phyloP scores from a whole-genome alignment of 257 asterid species.

The Verbascum thapsus region DNA sequence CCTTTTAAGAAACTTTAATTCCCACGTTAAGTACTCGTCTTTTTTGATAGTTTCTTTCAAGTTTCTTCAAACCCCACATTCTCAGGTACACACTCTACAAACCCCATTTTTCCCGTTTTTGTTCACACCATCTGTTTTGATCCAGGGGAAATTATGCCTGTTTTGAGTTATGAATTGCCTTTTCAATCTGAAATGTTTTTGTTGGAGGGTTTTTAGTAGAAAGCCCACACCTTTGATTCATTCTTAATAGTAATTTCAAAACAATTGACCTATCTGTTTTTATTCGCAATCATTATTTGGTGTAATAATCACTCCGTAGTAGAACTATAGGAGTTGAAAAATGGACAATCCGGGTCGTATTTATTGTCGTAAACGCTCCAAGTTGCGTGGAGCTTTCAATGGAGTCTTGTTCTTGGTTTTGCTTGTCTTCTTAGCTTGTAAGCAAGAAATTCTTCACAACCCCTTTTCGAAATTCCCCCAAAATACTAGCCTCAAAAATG shows the following conservation, averaged over 20 bases:
- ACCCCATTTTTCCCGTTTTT: background rate
- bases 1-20: background rate
- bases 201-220: slow-evolving; percentile 1
- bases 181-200: background rate
- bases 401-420: slow-evolving; percentile 47
- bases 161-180: background rate
- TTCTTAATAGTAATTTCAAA: background rate
- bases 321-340: slow-evolving; percentile 19
- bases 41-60: background rate
- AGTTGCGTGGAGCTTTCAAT: slow-evolving; percentile 54
- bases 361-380: slow-evolving; percentile 36
- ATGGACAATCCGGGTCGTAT: slow-evolving; percentile 40
- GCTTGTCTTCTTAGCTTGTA: slow-evolving; percentile 42
- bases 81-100: slow-evolving; percentile 22
- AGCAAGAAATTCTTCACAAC: slow-evolving; percentile 34
- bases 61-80: slow-evolving; percentile 22
- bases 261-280: slow-evolving; percentile 8
- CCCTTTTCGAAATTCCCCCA: slow-evolving; percentile 30
- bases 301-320: no score
- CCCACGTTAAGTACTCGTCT: background rate
- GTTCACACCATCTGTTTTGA: background rate
- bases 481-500: background rate
- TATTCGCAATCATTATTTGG: slow-evolving; percentile 16
- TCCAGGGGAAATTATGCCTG: background rate
- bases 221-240: slow-evolving; percentile 3